Evolutionary conservation across 2,329 filamentous ascomycete genomes (phyloP).

Genomic region (Cladophialophora yegresii): DNA sequence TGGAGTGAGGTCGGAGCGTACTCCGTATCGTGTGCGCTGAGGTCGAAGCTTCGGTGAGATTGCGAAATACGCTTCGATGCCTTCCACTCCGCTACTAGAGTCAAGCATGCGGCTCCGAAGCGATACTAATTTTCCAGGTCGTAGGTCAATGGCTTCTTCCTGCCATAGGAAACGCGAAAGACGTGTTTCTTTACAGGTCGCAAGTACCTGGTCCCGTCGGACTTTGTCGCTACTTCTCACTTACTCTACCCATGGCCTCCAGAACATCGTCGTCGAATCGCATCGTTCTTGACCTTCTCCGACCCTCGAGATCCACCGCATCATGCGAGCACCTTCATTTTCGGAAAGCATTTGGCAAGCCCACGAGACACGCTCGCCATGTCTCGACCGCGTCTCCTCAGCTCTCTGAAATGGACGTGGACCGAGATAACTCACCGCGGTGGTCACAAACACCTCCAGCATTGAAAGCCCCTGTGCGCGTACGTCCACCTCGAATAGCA

Average conservation of each 20-base stretch:
- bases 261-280: slow-evolving; percentile 19
- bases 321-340: slow-evolving; percentile 30
- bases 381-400: slow-evolving; percentile 30
- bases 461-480: slow-evolving; percentile 67
- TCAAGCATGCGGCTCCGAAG: not conserved
- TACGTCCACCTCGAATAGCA: slow-evolving; percentile 39
- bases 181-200: not conserved
- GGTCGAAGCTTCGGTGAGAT: not conserved
- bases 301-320: slow-evolving; percentile 18
- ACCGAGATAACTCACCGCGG: slow-evolving; percentile 51
- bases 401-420: slow-evolving; percentile 32
- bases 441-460: slow-evolving; percentile 70
- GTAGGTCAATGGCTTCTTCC: not conserved
- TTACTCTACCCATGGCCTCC: slow-evolving; percentile 16
- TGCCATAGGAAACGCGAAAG: not conserved
- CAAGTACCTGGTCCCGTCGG: not conserved
- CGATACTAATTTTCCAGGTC: slow-evolving; percentile 2
- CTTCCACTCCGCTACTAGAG: not conserved
- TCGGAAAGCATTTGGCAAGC: slow-evolving; percentile 20
- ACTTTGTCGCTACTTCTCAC: not conserved
- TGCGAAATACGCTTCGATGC: not conserved
- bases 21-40: not conserved
- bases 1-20: not conserved
- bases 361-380: slow-evolving; percentile 25
- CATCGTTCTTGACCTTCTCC: slow-evolving; percentile 28